A percentile compares a stretch with the other conserved stretches of the same genome.
Conservation (phyloP, 768 basidiomycete species). For the Rhizopogon roseolus region DNA sequence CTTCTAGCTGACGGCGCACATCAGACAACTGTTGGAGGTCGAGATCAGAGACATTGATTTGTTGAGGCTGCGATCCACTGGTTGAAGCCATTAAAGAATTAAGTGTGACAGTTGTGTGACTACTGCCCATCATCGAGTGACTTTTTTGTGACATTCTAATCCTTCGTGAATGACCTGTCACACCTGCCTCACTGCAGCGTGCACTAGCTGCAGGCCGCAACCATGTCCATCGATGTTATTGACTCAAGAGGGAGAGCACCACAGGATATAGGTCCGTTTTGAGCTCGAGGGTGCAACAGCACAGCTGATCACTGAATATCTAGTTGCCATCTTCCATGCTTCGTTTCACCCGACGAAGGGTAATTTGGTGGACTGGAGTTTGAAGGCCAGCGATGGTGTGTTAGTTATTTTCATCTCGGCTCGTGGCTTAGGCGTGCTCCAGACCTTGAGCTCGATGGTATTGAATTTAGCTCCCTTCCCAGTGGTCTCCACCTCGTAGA, state of each 20-base stretch:
- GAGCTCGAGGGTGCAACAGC: not conserved
- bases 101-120: conserved; percentile 1
- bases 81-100: conserved; percentile 27
- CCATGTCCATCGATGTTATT: conserved; percentile 20
- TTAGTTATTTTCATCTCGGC: not conserved
- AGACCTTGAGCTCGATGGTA: conserved; percentile 64
- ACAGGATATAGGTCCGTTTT: conserved; percentile 45
- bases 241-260: conserved; percentile 33
- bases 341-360: conserved; percentile 84
- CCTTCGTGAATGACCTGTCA: conserved; percentile 9
- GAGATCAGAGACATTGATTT: conserved; percentile 78
- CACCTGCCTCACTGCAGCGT: conserved; percentile 5
- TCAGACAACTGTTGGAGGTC: conserved; percentile 84
- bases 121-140: conserved; percentile 14
- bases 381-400: conserved; percentile 66
- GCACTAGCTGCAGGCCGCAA: conserved; percentile 13
- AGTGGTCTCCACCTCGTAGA: conserved; percentile 81
- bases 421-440: conserved; percentile 1
- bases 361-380: conserved; percentile 74
- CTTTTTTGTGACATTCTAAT: conserved; percentile 14
- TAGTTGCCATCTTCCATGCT: conserved; percentile 80
- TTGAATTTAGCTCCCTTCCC: conserved; percentile 80
- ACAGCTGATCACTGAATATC: not conserved
- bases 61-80: conserved; percentile 43
- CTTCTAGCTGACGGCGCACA: conserved; percentile 88